A percentile compares a stretch with the other conserved stretches of the same genome.
These are phyloP conservation scores for Collybiopsis luxurians DNA, from an alignment of 768 basidiomycete genomes.

Conservation along the genomic window DNA sequence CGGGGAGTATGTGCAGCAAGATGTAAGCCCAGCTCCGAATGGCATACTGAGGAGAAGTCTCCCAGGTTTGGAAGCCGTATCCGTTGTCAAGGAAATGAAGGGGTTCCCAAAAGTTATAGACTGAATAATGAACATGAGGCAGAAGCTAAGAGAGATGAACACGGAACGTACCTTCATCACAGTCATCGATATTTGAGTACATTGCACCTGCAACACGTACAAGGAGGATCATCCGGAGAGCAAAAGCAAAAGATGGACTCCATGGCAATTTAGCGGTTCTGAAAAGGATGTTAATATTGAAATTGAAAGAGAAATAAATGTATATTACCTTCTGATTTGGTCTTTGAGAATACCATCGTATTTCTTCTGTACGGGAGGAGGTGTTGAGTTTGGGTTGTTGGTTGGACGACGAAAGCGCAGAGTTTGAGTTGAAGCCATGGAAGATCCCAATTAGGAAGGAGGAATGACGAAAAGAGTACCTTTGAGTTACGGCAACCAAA, in stretches of 20 bases:
- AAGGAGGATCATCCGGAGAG: conserved; percentile 79
- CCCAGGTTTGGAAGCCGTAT: conserved; percentile 97
- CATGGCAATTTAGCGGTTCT: conserved; percentile 78
- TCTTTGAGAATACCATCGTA: conserved; percentile 79
- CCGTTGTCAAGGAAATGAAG: conserved; percentile 87
- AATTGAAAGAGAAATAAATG: background rate
- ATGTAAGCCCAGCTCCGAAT: conserved; percentile 96
- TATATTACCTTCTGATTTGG: conserved; percentile 67
- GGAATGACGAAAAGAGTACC: background rate
- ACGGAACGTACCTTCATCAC: conserved; percentile 79
- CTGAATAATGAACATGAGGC: conserved; percentile 36
- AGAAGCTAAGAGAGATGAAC: background rate
- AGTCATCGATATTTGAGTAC: conserved; percentile 94
- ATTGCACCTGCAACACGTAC: conserved; percentile 83
- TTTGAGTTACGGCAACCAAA: background rate
- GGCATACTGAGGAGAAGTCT: conserved; percentile 86
- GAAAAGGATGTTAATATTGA: conserved; percentile 9
- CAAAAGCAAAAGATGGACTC: conserved; percentile 81
- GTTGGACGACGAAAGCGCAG: conserved; percentile 51
- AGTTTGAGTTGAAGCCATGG: conserved; percentile 27
- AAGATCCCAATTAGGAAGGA: background rate
- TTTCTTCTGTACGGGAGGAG: conserved; percentile 24
- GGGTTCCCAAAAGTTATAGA: conserved; percentile 99
- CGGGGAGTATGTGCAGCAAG: conserved; percentile 70
- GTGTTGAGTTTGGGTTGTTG: conserved; percentile 28